These are phyloP conservation scores for Coelastrella sp. DNA, from an alignment of 139 green algal genomes.

Conservation along the genomic window DNA sequence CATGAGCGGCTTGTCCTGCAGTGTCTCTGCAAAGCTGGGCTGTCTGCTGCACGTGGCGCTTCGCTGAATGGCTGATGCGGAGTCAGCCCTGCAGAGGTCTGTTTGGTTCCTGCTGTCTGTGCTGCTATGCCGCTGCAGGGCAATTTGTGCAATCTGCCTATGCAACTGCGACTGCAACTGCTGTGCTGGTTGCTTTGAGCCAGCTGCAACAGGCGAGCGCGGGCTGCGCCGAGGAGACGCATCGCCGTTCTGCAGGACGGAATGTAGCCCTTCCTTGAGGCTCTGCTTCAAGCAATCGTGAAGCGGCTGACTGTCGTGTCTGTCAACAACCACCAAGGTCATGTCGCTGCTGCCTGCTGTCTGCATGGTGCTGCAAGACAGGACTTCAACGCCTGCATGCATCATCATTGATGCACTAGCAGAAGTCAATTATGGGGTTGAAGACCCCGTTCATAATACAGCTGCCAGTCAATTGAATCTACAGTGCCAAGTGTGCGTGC, in stretches of 20 bases:
- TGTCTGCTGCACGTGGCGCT: not conserved
- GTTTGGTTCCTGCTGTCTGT: not conserved
- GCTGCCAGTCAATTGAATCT: too few species aligned
- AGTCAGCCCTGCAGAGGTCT: conserved; percentile 35
- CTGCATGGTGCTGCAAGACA: conserved; percentile 32
- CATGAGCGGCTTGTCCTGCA: conserved; percentile 17
- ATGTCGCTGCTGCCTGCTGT: conserved; percentile 36
- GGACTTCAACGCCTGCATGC: conserved; percentile 33
- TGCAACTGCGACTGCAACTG: not conserved
- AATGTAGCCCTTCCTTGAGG: not conserved
- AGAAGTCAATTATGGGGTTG: not conserved
- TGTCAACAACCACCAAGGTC: conserved; percentile 42
- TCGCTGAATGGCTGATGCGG: not conserved
- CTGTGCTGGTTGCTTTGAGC: not conserved
- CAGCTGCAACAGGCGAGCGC: not conserved
- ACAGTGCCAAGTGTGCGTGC: not conserved
- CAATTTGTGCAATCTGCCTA: not conserved
- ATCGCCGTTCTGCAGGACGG: not conserved
- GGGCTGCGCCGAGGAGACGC: not conserved
- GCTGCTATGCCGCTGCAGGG: not conserved
- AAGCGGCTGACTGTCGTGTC: conserved; percentile 19
- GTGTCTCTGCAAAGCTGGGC: not conserved
- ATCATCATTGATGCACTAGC: not conserved
- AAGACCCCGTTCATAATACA: too few species aligned
- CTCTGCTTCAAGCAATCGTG: conserved; percentile 32